Conservation (phyloP, 352 stramenopile genomes). For the Thraustochytrium sp. region DNA sequence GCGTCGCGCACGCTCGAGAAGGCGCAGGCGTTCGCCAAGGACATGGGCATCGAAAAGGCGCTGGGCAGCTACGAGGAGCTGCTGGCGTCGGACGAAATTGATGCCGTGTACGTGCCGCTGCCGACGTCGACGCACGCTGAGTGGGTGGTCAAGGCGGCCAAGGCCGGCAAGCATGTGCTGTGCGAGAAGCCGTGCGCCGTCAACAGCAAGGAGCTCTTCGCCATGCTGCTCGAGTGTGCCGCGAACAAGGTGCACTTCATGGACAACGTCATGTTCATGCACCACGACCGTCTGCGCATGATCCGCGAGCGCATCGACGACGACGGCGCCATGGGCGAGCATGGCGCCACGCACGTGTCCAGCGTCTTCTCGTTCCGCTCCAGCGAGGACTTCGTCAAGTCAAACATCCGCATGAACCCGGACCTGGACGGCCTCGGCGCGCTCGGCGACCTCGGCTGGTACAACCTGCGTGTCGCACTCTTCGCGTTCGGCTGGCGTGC, state of each 20-base stretch:
- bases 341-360: neutral
- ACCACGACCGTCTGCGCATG: conserved; percentile 54
- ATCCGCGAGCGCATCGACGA: conserved; percentile 52
- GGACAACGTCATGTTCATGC: conserved; percentile 63
- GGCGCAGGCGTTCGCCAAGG: conserved; percentile 49
- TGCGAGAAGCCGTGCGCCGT: conserved; percentile 62
- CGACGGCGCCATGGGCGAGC: conserved; percentile 44
- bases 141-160: conserved; percentile 55
- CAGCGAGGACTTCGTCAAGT: conserved; percentile 52
- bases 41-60: conserved; percentile 40
- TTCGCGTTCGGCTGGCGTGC: conserved; percentile 54
- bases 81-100: conserved; percentile 39
- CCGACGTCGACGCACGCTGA: conserved; percentile 56
- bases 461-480: conserved; percentile 55
- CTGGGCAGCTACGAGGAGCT: conserved; percentile 52
- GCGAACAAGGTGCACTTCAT: conserved; percentile 36
- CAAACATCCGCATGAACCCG: conserved; percentile 53
- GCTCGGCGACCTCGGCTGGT: conserved; percentile 61
- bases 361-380: conserved; percentile 4
- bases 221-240: conserved; percentile 54
- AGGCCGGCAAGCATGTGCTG: conserved; percentile 59
- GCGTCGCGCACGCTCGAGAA: conserved; percentile 51
- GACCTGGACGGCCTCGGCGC: conserved; percentile 55
- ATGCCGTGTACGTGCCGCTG: conserved; percentile 59
- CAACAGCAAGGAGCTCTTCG: conserved; percentile 49